Evolutionary conservation across 345 rosid genomes (phyloP).

Genomic region (Eucalyptus erythrocorys): DNA sequence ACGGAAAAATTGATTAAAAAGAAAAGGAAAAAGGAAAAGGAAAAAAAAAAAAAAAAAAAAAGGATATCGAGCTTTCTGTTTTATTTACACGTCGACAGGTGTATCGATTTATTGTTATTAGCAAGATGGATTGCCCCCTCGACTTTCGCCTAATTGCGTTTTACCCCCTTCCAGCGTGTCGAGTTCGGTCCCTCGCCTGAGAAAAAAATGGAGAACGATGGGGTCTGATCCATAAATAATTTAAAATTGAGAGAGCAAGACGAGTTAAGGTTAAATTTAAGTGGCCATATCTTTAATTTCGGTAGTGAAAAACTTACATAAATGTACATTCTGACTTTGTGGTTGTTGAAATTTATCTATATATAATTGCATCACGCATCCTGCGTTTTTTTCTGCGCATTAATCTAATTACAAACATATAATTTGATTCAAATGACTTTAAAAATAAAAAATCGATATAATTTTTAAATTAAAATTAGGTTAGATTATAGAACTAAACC

Average conservation of each 20-base stretch:
- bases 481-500: neutral
- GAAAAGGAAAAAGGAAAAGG: neutral
- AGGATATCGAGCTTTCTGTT: neutral
- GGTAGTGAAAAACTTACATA: neutral
- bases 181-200: neutral
- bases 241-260: neutral
- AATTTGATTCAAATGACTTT: neutral
- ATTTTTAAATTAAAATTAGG: neutral
- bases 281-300: neutral
- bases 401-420: neutral
- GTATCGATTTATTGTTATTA: neutral
- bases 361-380: neutral
- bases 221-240: neutral
- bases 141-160: neutral
- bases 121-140: neutral
- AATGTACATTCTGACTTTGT: neutral
- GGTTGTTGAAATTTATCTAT: neutral
- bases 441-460: neutral
- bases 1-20: neutral
- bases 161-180: neutral
- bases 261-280: neutral
- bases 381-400: accelerated
- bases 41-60: neutral
- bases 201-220: neutral
- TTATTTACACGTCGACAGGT: neutral